phyloP scores from a whole-genome alignment of 176 grass and related monocot genomes.

The Rhipidocladum racemiflorum region DNA sequence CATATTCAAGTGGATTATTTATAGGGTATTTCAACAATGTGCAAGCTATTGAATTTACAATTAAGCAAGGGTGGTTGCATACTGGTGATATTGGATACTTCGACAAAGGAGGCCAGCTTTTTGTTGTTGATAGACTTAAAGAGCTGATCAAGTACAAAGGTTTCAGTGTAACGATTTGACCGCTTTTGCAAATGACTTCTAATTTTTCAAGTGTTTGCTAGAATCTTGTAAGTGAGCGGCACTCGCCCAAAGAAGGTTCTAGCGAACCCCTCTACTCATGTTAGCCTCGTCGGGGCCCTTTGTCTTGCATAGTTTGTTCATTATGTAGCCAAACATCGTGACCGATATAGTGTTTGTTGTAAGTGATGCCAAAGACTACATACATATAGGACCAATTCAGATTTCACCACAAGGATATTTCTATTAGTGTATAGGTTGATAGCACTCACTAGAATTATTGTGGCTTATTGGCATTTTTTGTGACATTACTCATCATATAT shows the following conservation, averaged over 20 bases:
- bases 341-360: not conserved
- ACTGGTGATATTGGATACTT: constrained; percentile 94
- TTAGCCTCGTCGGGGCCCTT: not conserved
- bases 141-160: constrained; percentile 98
- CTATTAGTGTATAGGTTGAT: not conserved
- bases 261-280: not conserved
- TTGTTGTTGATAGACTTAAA: constrained; percentile 94
- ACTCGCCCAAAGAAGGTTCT: not conserved
- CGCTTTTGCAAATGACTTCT: not conserved
- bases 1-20: constrained; percentile 9
- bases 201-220: not conserved
- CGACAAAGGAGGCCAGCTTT: constrained; percentile 64
- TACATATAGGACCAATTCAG: not conserved
- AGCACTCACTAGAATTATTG: not conserved
- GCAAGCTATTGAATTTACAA: constrained; percentile 82
- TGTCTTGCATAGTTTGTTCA: not conserved
- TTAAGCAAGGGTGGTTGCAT: constrained; percentile 86
- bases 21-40: constrained; percentile 90
- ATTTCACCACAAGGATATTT: not conserved
- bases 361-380: not conserved
- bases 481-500: not conserved
- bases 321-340: not conserved
- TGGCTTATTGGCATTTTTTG: not conserved
- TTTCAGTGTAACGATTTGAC: constrained; percentile 54
- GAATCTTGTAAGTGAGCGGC: not conserved